Evolutionary conservation across 1,284 basidiomycete species (phyloP).

Genomic region (Irpex sp.): DNA sequence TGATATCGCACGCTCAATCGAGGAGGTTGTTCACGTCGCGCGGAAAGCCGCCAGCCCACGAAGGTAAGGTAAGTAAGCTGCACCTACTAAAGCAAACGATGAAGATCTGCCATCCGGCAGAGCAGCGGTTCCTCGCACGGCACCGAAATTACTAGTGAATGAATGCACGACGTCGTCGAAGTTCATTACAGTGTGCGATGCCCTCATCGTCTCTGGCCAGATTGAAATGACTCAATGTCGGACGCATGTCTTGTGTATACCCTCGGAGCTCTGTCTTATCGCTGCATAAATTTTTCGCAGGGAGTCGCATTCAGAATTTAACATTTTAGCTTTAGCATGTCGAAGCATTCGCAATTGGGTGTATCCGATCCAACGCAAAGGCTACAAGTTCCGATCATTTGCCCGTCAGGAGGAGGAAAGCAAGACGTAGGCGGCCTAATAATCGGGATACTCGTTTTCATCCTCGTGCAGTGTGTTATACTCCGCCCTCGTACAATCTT

Average conservation of each 20-base stretch:
- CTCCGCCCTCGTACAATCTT: constrained; percentile 28
- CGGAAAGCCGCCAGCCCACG: constrained; percentile 2
- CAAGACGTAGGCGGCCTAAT: background rate
- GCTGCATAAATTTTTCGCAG: background rate
- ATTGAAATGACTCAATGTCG: background rate
- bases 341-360: constrained; percentile 18
- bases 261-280: background rate
- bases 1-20: constrained; percentile 5
- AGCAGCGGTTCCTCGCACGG: constrained; percentile 6
- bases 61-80: background rate
- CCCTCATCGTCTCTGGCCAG: background rate
- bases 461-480: constrained; percentile 20
- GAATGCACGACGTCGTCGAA: background rate
- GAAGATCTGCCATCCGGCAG: constrained; percentile 12
- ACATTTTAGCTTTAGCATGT: constrained; percentile 34
- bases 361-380: constrained; percentile 14
- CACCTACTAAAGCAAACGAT: constrained; percentile 1
- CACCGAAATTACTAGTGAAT: background rate
- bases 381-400: constrained; percentile 26
- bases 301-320: constrained; percentile 21
- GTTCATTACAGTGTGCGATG: background rate
- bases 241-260: background rate
- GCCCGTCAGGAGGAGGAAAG: constrained; percentile 11
- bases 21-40: constrained; percentile 5
- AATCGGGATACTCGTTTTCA: constrained; percentile 9